These are phyloP conservation scores for Gamsiella multidivaricata DNA, from an alignment of 192 early-diverging fungal genomes.

Conservation along the genomic window DNA sequence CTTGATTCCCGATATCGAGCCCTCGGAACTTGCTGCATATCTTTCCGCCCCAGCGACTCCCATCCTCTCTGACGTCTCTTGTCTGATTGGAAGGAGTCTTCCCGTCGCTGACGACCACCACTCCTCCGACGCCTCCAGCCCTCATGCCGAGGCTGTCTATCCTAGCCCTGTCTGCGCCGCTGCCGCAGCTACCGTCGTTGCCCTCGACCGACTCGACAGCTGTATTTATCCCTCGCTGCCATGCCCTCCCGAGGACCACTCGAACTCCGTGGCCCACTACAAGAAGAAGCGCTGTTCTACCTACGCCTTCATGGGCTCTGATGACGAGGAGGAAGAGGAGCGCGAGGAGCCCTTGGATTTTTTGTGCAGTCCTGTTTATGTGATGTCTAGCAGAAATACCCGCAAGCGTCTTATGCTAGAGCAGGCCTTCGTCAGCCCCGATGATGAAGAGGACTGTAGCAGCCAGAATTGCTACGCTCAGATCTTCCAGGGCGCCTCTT, in stretches of 20 bases:
- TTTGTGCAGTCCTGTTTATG: constrained; percentile 31
- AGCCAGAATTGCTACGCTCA: constrained; percentile 30
- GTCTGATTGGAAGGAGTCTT: constrained; percentile 29
- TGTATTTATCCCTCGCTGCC: constrained; percentile 6
- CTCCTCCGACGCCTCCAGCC: background rate
- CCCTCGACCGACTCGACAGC: constrained; percentile 31
- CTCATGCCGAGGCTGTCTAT: constrained; percentile 38
- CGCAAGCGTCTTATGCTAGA: constrained; percentile 54
- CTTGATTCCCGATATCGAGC: constrained; percentile 51
- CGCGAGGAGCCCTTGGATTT: constrained; percentile 10
- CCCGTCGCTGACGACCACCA: background rate
- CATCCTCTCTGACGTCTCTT: constrained; percentile 41
- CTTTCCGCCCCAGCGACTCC: constrained; percentile 45
- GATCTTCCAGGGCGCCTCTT: constrained; percentile 35
- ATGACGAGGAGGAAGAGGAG: constrained; percentile 33
- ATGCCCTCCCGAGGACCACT: background rate
- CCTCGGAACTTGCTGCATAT: constrained; percentile 46
- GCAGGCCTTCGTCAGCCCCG: constrained; percentile 47
- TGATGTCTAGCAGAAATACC: constrained; percentile 50
- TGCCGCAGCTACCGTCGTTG: constrained; percentile 47
- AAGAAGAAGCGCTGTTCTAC: constrained; percentile 39
- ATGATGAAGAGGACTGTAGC: constrained; percentile 35
- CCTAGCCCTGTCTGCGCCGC: constrained; percentile 52
- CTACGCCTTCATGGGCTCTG: constrained; percentile 36
- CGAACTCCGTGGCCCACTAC: background rate